A percentile compares a stretch with the other conserved stretches of the same genome.
phyloP scores from a whole-genome alignment of 345 rosid species.

The Noccaea bulbosa region DNA sequence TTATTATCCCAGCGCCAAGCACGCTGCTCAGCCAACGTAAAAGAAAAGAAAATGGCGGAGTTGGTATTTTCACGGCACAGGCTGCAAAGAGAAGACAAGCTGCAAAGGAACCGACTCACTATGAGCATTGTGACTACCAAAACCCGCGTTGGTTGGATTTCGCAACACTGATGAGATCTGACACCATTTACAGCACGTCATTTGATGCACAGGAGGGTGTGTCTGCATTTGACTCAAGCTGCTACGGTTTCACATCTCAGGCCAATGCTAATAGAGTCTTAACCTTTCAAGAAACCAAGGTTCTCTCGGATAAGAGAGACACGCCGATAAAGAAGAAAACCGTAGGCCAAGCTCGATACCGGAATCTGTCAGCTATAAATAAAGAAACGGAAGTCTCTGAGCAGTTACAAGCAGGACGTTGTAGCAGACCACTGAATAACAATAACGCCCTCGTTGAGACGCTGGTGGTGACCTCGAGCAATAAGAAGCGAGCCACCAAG shows the following conservation, averaged over 20 bases:
- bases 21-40: conserved; percentile 38
- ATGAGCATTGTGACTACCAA: conserved; percentile 49
- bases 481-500: conserved; percentile 59
- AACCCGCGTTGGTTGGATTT: conserved; percentile 38
- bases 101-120: conserved; percentile 40
- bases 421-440: conserved; percentile 41
- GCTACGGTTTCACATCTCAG: conserved; percentile 39
- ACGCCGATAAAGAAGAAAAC: conserved; percentile 60
- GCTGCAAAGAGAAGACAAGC: conserved; percentile 44
- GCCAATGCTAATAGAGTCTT: conserved; percentile 31
- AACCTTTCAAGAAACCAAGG: conserved; percentile 36
- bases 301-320: conserved; percentile 44
- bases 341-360: conserved; percentile 51
- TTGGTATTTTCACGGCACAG: neutral
- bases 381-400: conserved; percentile 37
- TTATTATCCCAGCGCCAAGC: conserved; percentile 38
- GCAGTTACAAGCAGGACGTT: conserved; percentile 31
- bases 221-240: conserved; percentile 28
- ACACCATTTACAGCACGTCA: conserved; percentile 44
- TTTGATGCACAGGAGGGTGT: conserved; percentile 18
- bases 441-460: conserved; percentile 42
- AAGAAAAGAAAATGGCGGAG: neutral
- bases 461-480: conserved; percentile 42
- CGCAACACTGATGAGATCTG: conserved; percentile 49
- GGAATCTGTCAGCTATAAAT: conserved; percentile 52